Evolutionary conservation across 148 eudicot genomes (phyloP), one percentile per base, ranked within the genome.

Genomic region (Rhododendron vialii): DNA sequence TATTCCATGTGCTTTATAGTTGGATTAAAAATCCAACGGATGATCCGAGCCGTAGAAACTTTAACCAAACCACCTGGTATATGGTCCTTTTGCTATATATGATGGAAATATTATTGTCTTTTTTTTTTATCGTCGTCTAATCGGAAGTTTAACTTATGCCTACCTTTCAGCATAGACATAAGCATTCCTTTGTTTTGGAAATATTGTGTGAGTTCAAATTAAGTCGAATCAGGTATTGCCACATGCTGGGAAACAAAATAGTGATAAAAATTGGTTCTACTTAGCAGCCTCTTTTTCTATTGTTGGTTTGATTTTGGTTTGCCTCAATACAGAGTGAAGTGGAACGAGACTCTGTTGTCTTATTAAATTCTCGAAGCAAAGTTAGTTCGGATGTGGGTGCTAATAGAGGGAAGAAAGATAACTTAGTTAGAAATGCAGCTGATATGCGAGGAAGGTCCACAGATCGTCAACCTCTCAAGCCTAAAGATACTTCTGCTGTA

Each of bases 401-500:
- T 3, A 26, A 67, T 67, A 67, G 74, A 26, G 74, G 74, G 15
- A 26, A 67, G 74, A 67, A 67, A 67, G 74, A 67, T 67, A 67
- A 67, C 28, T 26, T 67, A 26, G 85, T 53, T 71, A 91, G 92
- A 90, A 93, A 89, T 82, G 85, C 50, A 85, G 91, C 89, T 55
- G 91, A 89, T 91, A 80, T 85, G 86, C 87, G 83, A 84, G 84
- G 83, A 61, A 88, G 85, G 81, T 88, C 86, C 61, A 86, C 65
- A 55, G 89, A 89, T 67, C 86, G 83, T 84, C 89, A 81, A 85
- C 87, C 81, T 35, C 30, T 61, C 57, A 91, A 90, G 86, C 76
- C 89, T 86, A 90, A 94, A 80, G 92, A 91, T 83, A 91, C 87
- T 91, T 89, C 90, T 88, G 85, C 91, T 63, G 89, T 91, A 86